Conservation (phyloP, 169 alveolate genomes). For the Plasmodium billcollinsi region DNA sequence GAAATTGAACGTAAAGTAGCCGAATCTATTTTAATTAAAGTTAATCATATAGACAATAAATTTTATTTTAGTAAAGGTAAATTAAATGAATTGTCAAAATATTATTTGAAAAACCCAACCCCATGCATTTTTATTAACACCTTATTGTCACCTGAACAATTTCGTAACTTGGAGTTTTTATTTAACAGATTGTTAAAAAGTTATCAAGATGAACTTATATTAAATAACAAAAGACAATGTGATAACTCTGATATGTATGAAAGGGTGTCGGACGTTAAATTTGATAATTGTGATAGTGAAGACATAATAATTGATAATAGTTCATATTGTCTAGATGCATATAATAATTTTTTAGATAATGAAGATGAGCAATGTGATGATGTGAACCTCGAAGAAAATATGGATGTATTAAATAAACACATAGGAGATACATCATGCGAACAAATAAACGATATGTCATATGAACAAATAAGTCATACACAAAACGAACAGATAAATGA, state of each 20-base stretch:
- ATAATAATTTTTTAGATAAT: slow-evolving; percentile 41
- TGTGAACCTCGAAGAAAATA: neutral
- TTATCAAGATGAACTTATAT: slow-evolving; percentile 42
- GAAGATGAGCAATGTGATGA: slow-evolving; percentile 16
- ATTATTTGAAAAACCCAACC: slow-evolving; percentile 77
- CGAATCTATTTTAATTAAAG: slow-evolving; percentile 62
- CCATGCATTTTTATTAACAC: slow-evolving; percentile 88
- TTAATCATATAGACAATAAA: slow-evolving; percentile 42
- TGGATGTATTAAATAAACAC: neutral
- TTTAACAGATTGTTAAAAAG: slow-evolving; percentile 52
- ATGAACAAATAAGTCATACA: neutral
- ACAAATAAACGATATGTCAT: neutral
- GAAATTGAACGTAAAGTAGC: slow-evolving; percentile 64
- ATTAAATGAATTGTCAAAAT: slow-evolving; percentile 45
- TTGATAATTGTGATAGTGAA: neutral
- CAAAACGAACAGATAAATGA: neutral
- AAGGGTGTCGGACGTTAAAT: slow-evolving; percentile 2
- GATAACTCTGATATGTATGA: neutral
- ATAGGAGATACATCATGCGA: neutral
- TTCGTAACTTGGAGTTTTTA: slow-evolving; percentile 87
- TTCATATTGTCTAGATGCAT: slow-evolving; percentile 15
- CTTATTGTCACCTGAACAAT: slow-evolving; percentile 86
- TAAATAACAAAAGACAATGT: slow-evolving; percentile 9
- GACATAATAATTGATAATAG: neutral
- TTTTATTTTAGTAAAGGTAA: slow-evolving; percentile 70